Conservation (phyloP, 441 rosid species). For the Eruca vesicaria region DNA sequence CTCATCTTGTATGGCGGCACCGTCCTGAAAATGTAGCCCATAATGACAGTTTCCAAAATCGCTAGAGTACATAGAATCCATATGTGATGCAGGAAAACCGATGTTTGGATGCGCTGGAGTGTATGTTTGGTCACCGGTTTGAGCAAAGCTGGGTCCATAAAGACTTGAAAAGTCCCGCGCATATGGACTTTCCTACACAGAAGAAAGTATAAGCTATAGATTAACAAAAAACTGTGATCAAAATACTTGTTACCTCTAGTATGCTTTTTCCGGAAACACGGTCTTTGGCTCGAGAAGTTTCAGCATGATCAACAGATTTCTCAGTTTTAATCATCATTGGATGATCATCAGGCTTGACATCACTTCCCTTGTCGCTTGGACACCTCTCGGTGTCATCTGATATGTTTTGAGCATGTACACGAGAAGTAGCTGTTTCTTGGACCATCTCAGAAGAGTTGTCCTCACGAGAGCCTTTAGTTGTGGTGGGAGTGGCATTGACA, state of each 20-base stretch:
- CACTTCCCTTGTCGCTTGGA: slow-evolving; percentile 37
- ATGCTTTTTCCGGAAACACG: slow-evolving; percentile 39
- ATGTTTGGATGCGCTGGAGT: slow-evolving; percentile 41
- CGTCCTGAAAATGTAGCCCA: slow-evolving; percentile 51
- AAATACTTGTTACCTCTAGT: slow-evolving; percentile 38
- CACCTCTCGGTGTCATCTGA: slow-evolving; percentile 38
- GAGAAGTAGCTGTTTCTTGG: slow-evolving; percentile 50
- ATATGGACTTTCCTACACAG: slow-evolving; percentile 39
- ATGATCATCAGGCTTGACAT: slow-evolving; percentile 29
- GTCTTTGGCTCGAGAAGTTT: slow-evolving; percentile 57
- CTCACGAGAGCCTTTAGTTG: slow-evolving; percentile 58
- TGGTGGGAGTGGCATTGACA: slow-evolving; percentile 46
- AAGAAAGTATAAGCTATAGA: slow-evolving; percentile 15
- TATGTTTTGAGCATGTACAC: slow-evolving; percentile 29
- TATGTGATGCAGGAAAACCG: slow-evolving; percentile 35
- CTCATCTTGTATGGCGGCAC: slow-evolving; percentile 53
- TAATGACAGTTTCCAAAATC: slow-evolving; percentile 59
- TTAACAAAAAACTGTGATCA: background rate
- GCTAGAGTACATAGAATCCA: slow-evolving; percentile 57
- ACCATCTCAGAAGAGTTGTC: slow-evolving; percentile 66
- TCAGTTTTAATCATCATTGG: slow-evolving; percentile 9
- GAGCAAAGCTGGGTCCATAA: slow-evolving; percentile 27
- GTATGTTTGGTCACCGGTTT: slow-evolving; percentile 40
- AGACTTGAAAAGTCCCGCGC: slow-evolving; percentile 26
- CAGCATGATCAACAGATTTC: slow-evolving; percentile 40